Conservation (phyloP, 805 yeast species). For the Candida vartiovaarae region DNA sequence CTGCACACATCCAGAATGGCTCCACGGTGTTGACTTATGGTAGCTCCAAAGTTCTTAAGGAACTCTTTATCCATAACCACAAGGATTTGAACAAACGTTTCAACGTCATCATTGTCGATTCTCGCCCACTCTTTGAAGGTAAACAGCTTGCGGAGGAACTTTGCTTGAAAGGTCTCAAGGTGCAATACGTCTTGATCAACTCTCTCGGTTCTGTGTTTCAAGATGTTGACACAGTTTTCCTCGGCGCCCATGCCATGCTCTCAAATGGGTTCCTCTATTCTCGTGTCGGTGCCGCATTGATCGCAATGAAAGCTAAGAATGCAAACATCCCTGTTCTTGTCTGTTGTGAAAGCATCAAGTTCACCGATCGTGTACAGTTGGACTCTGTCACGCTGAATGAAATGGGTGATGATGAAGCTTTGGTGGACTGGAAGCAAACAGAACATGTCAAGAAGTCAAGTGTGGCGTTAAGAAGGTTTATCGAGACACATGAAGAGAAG, state of each 20-base stretch:
- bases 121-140: slow-evolving; percentile 93
- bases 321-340: slow-evolving; percentile 91
- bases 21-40: slow-evolving; percentile 84
- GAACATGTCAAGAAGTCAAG: slow-evolving; percentile 41
- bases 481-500: slow-evolving; percentile 31
- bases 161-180: slow-evolving; percentile 55
- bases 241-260: slow-evolving; percentile 96
- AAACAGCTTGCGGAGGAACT: slow-evolving; percentile 63
- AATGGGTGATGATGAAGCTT: slow-evolving; percentile 71
- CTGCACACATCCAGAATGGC: slow-evolving; percentile 66
- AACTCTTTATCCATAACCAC: slow-evolving; percentile 66
- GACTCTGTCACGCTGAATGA: slow-evolving; percentile 95
- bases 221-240: slow-evolving; percentile 82
- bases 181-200: slow-evolving; percentile 70
- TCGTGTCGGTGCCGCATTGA: slow-evolving; percentile 89
- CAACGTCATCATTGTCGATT: slow-evolving; percentile 81
- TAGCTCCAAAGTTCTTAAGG: slow-evolving; percentile 74
- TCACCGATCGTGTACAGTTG: slow-evolving; percentile 89
- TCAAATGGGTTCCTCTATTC: slow-evolving; percentile 91
- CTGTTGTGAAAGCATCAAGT: slow-evolving; percentile 91
- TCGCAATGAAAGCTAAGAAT: slow-evolving; percentile 85
- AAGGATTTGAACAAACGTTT: slow-evolving; percentile 56
- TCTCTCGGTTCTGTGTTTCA: slow-evolving; percentile 75
- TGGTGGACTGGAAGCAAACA: slow-evolving; percentile 36
- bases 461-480: slow-evolving; percentile 58